Evolutionary conservation across 805 yeast species (phyloP).

Genomic region (Hanseniaspora valbyensis): DNA sequence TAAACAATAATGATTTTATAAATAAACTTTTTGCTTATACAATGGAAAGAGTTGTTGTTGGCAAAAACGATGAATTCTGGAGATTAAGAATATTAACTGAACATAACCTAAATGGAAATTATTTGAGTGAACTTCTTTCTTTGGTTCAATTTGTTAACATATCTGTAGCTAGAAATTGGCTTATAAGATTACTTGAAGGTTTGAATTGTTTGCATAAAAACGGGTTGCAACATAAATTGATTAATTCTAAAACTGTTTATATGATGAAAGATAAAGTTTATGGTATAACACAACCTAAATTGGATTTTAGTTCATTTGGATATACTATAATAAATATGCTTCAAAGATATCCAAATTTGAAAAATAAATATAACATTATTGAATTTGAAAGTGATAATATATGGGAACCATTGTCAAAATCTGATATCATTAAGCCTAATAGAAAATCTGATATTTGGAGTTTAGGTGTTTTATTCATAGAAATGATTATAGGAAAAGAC

Average conservation of each 20-base stretch:
- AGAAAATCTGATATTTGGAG: slow-evolving; percentile 91
- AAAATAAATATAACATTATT: slow-evolving; percentile 17
- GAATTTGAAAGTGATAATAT: slow-evolving; percentile 34
- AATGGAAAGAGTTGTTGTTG: slow-evolving; percentile 43
- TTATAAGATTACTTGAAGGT: slow-evolving; percentile 74
- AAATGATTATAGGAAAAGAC: slow-evolving; percentile 52
- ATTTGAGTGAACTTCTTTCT: slow-evolving; percentile 53
- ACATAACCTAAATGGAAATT: slow-evolving; percentile 40
- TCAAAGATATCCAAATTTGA: slow-evolving; percentile 30
- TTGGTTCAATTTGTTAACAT: slow-evolving; percentile 58
- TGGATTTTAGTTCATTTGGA: slow-evolving; percentile 52
- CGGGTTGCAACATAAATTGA: slow-evolving; percentile 66
- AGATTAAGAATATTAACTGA: slow-evolving; percentile 59
- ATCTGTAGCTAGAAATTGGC: slow-evolving; percentile 76
- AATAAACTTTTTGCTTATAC: slow-evolving; percentile 59
- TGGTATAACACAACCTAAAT: slow-evolving; percentile 47
- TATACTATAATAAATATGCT: slow-evolving; percentile 36
- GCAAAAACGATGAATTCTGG: slow-evolving; percentile 42
- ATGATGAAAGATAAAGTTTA: slow-evolving; percentile 41
- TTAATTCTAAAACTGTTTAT: slow-evolving; percentile 51
- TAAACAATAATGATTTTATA: slow-evolving; percentile 53
- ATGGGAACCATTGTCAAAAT: slow-evolving; percentile 65
- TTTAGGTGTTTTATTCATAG: slow-evolving; percentile 65
- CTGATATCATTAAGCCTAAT: slow-evolving; percentile 39
- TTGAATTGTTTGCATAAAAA: slow-evolving; percentile 72